Evolutionary conservation across 768 basidiomycete genomes (phyloP).

Genomic region (Rhodotorula kratochvilovae): DNA sequence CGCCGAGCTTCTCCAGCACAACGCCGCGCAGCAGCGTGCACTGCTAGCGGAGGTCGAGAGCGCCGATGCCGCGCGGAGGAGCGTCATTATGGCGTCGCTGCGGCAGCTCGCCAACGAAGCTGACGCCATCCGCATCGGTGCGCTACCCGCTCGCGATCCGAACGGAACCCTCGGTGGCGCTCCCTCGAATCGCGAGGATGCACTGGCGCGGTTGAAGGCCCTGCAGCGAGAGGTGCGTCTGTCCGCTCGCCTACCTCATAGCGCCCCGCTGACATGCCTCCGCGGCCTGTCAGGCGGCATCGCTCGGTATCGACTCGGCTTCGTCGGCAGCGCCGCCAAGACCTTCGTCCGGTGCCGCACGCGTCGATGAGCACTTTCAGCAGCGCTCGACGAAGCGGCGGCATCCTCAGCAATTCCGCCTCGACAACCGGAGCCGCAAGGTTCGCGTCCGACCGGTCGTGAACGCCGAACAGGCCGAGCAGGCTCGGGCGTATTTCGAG

Average conservation of each 20-base stretch:
- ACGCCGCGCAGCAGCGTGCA: slow-evolving; percentile 81
- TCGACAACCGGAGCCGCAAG: background rate
- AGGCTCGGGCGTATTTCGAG: background rate
- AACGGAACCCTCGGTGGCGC: background rate
- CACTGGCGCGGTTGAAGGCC: background rate
- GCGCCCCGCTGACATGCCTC: background rate
- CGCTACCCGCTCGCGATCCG: too few relatives aligned
- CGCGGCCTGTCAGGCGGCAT: background rate
- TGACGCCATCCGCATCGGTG: slow-evolving; percentile 33
- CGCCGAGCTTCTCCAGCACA: slow-evolving; percentile 55
- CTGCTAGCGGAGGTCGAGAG: slow-evolving; percentile 64
- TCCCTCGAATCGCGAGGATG: background rate
- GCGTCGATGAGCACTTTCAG: background rate
- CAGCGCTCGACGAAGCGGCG: too few relatives aligned
- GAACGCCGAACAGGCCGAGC: rapidly evolving
- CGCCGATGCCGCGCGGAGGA: slow-evolving; percentile 59
- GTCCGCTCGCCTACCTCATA: background rate
- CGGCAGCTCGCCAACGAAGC: slow-evolving; percentile 76
- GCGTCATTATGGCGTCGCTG: slow-evolving; percentile 68
- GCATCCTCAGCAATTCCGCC: background rate
- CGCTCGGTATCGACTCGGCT: background rate
- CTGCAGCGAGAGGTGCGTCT: background rate
- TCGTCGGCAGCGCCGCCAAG: too few relatives aligned
- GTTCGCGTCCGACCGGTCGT: background rate
- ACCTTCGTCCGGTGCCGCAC: too few relatives aligned